Percentiles rank a stretch among this genome's conserved stretches.
phyloP scores from a whole-genome alignment of 352 stramenopile genomes.

The Bremia lactucae region DNA sequence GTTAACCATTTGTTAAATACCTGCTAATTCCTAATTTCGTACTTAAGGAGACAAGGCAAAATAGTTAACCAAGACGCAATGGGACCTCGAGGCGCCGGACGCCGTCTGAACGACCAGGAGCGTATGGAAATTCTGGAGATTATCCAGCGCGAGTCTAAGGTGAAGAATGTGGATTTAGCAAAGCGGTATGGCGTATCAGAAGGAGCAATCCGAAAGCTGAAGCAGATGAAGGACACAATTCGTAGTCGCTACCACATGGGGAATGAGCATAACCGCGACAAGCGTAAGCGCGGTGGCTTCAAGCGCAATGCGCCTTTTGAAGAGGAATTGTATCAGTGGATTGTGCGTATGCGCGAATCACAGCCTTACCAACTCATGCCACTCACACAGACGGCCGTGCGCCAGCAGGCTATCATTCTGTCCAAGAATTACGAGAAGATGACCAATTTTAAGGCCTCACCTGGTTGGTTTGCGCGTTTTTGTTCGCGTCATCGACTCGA shows the following conservation, averaged over 20 bases:
- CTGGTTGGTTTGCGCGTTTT: slow-evolving; percentile 82
- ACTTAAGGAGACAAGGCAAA: slow-evolving; percentile 17
- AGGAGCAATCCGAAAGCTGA: slow-evolving; percentile 80
- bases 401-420: slow-evolving; percentile 73
- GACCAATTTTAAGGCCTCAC: slow-evolving; percentile 78
- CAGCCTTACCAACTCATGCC: slow-evolving; percentile 77
- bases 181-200: slow-evolving; percentile 82
- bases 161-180: slow-evolving; percentile 80
- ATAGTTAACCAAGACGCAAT: slow-evolving; percentile 15
- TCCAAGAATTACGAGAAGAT: slow-evolving; percentile 81
- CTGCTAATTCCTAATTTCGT: slow-evolving; percentile 24
- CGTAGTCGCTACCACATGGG: slow-evolving; percentile 73
- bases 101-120: slow-evolving; percentile 81
- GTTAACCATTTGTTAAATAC: no score
- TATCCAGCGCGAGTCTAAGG: slow-evolving; percentile 64
- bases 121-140: slow-evolving; percentile 86
- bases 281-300: slow-evolving; percentile 77
- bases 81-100: slow-evolving; percentile 62
- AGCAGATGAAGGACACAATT: slow-evolving; percentile 82
- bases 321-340: slow-evolving; percentile 80
- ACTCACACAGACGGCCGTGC: slow-evolving; percentile 74
- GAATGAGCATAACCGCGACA: slow-evolving; percentile 81
- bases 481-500: slow-evolving; percentile 78
- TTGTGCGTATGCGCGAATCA: slow-evolving; percentile 70
- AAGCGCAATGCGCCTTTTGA: slow-evolving; percentile 78